phyloP scores from a whole-genome alignment of 2,329 filamentous ascomycete species.

The Thelonectria discophora region DNA sequence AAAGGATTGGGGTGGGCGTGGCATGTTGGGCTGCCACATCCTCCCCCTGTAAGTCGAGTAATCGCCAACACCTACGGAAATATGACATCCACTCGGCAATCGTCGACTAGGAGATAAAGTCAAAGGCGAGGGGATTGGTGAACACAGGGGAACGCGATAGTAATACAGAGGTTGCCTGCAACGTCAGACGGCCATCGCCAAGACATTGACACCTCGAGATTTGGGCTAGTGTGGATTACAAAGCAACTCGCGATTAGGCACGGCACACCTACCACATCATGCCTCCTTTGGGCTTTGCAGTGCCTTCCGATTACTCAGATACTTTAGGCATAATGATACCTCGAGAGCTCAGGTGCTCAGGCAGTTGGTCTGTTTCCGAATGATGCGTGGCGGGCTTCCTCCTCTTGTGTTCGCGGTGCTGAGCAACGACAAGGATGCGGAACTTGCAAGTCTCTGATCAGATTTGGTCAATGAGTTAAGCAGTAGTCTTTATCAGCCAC shows the following conservation, averaged over 20 bases:
- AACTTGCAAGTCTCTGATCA: neutral
- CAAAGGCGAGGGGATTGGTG: neutral
- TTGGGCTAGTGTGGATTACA: constrained; percentile 13
- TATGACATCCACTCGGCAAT: neutral
- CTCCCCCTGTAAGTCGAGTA: constrained; percentile 70
- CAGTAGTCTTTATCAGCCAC: too few relatives aligned
- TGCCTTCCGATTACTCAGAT: neutral
- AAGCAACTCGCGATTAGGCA: neutral
- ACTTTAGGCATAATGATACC: too few relatives aligned
- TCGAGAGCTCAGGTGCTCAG: too few relatives aligned
- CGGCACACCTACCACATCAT: neutral
- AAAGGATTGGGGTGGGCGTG: constrained; percentile 88
- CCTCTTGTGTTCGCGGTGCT: neutral
- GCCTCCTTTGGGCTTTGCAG: too few relatives aligned
- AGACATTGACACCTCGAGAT: constrained; percentile 5
- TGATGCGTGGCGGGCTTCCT: neutral
- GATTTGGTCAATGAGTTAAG: neutral
- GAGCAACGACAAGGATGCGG: neutral
- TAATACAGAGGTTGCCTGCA: neutral
- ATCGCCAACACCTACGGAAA: neutral
- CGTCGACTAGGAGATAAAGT: neutral
- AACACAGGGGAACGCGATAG: neutral
- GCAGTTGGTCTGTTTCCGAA: too few relatives aligned
- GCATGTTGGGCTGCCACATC: constrained; percentile 89
- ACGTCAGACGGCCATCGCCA: neutral